phyloP scores from a whole-genome alignment of 179 eudicot genomes.

The Actinidia arguta region DNA sequence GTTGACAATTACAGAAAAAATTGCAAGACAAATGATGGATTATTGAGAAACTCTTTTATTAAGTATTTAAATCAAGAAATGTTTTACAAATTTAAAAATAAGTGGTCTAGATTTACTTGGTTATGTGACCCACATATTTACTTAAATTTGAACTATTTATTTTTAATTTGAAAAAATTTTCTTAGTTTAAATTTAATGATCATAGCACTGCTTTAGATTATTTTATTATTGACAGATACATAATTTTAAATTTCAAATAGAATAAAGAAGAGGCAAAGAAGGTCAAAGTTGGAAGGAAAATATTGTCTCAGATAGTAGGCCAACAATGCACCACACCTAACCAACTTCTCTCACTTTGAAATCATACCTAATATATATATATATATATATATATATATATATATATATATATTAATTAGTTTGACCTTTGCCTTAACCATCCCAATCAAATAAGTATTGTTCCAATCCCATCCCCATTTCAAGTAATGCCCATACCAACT shows the following conservation, averaged over 20 bases:
- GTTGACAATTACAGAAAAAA: neutral
- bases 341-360: neutral
- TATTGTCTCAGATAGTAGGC: neutral
- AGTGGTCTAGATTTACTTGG: too few relatives aligned
- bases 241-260: neutral
- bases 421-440: neutral
- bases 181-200: too few relatives aligned
- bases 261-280: slow-evolving; percentile 7
- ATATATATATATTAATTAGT: too few relatives aligned
- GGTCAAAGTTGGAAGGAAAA: slow-evolving; percentile 22
- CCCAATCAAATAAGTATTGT: slow-evolving; percentile 12
- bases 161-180: too few relatives aligned
- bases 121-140: too few relatives aligned
- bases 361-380: neutral
- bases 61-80: too few relatives aligned
- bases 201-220: neutral
- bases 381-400: too few relatives aligned
- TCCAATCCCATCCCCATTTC: slow-evolving; percentile 11
- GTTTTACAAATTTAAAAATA: too few relatives aligned
- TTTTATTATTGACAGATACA: too few relatives aligned
- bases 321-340: slow-evolving; percentile 14
- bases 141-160: too few relatives aligned
- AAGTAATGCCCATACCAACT: neutral
- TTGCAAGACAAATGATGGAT: too few relatives aligned
- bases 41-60: too few relatives aligned